Conservation (phyloP, 306 rosid genomes). For the Astragalus membranaceus region DNA sequence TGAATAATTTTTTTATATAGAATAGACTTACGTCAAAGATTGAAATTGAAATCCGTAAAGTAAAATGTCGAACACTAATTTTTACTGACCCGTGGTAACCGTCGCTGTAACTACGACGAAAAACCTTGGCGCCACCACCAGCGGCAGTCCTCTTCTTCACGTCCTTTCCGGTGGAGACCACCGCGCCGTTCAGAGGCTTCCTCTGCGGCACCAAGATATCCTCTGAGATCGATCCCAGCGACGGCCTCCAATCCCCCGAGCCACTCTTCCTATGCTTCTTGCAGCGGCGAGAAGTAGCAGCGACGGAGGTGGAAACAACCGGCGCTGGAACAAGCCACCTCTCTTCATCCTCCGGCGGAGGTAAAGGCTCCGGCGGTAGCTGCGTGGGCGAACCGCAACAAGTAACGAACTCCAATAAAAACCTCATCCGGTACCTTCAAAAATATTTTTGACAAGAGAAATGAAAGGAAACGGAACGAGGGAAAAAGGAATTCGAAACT, state of each 20-base stretch:
- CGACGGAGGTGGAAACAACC: background rate
- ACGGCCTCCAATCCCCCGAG: slow-evolving; percentile 50
- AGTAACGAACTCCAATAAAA: slow-evolving; percentile 35
- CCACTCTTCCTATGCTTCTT: slow-evolving; percentile 1
- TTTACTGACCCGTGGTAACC: slow-evolving; percentile 42
- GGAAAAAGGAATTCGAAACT: background rate
- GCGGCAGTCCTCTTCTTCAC: background rate
- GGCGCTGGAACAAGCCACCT: slow-evolving; percentile 18
- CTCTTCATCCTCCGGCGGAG: slow-evolving; percentile 7
- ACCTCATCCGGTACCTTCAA: slow-evolving; percentile 30
- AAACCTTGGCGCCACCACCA: background rate
- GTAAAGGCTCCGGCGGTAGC: background rate
- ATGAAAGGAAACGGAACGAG: background rate
- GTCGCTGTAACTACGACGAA: slow-evolving; percentile 18
- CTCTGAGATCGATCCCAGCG: slow-evolving; percentile 50
- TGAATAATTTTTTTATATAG: too few species aligned
- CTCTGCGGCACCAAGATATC: slow-evolving; percentile 8
- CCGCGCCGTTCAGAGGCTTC: background rate
- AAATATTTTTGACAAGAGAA: background rate
- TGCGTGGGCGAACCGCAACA: slow-evolving; percentile 33
- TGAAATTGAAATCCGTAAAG: background rate
- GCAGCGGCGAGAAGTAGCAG: background rate
- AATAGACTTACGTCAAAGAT: background rate
- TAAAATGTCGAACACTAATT: too few species aligned
- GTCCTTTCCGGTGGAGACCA: background rate